Base-by-base conservation (phyloP, 1,139 yeast genomes). In the Nakaseomyces nivariensis region DNA sequence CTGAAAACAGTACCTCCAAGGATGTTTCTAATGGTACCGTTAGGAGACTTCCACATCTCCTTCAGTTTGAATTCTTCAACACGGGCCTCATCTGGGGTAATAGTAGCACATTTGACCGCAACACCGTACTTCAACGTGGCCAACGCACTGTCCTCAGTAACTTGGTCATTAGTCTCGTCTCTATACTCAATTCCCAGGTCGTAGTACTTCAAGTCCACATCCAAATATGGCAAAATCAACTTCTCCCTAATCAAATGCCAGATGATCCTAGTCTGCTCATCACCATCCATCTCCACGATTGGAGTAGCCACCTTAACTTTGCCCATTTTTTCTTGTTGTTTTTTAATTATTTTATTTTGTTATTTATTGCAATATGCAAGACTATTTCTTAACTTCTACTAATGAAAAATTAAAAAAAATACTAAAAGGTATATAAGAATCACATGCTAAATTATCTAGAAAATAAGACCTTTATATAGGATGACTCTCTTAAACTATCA, bases 1-100 rank as follows among this genome's bases (percentile, higher is more conserved):
- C 97, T 81, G 77, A 90, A 89, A 44, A 89, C 96, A 34, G 97
- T 90, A 56, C 97, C 97, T 45, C 95, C 95, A 56, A 89, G 76
- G 58, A 89, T 84, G 72, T 89, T 89, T 71, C 97, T 81, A 67
- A 90, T 85, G 47, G 97, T 89, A 57, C 97, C 97, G 69, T 90
- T 89, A 56, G 97, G 97, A 34, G 96, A 87, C 51, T 85, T 77
- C 96, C 96, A 89, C 97, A 90, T 89, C 70, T 88, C 84, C 72
- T 88, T 89, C 69, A 90, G 78, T 54, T 76, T 72, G 69, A 87
- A 90, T 71, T 90, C 97, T 69, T 85, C 73, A 51, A 89, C 96
- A 61, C 97, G 79, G 45, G 86, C 89, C 73, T 90, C 97, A 67
- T 90, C 97, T 9, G 97, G 97, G 26, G 97, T 89, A 69, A 89